Percentiles rank a stretch among this genome's conserved stretches.
Evolutionary conservation across 1,139 yeast genomes (phyloP).

Genomic region (Yamadazyma aaseri): DNA sequence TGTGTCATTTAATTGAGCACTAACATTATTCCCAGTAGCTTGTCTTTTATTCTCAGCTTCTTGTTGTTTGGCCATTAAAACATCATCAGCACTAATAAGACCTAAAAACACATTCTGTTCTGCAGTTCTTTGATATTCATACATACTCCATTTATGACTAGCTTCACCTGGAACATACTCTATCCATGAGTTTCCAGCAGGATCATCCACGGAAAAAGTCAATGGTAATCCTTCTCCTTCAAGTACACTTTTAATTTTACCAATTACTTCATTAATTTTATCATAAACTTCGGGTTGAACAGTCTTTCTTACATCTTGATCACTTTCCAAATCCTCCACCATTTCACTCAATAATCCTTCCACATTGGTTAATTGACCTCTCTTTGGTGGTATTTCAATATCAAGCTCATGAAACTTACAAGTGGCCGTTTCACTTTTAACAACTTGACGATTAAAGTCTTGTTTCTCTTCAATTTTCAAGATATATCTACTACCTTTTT

Average conservation of each 20-base stretch:
- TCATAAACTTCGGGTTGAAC: constrained; percentile 72
- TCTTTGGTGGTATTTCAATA: constrained; percentile 91
- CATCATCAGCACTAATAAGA: constrained; percentile 77
- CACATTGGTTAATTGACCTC: constrained; percentile 89
- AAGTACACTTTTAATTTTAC: constrained; percentile 55
- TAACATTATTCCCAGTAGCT: constrained; percentile 34
- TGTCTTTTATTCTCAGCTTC: constrained; percentile 38
- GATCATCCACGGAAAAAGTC: constrained; percentile 83
- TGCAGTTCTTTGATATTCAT: constrained; percentile 79
- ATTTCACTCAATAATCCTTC: constrained; percentile 87
- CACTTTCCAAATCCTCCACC: constrained; percentile 75
- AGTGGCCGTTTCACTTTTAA: constrained; percentile 86
- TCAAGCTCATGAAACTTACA: constrained; percentile 83
- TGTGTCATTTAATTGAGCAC: constrained; percentile 20
- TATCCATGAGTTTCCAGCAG: constrained; percentile 97
- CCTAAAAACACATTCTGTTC: constrained; percentile 89
- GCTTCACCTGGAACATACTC: constrained; percentile 88
- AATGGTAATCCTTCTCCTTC: constrained; percentile 75
- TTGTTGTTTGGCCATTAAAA: constrained; percentile 51
- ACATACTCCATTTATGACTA: constrained; percentile 86
- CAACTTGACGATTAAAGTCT: constrained; percentile 87
- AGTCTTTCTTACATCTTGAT: constrained; percentile 75
- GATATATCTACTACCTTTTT: constrained; percentile 76
- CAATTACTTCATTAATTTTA: constrained; percentile 70
- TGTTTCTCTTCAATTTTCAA: constrained; percentile 66